A percentile compares a stretch with the other conserved stretches of the same genome.
These are phyloP conservation scores for Sporisorium graminicola DNA, from an alignment of 1,284 basidiomycete species.

Conservation along the genomic window DNA sequence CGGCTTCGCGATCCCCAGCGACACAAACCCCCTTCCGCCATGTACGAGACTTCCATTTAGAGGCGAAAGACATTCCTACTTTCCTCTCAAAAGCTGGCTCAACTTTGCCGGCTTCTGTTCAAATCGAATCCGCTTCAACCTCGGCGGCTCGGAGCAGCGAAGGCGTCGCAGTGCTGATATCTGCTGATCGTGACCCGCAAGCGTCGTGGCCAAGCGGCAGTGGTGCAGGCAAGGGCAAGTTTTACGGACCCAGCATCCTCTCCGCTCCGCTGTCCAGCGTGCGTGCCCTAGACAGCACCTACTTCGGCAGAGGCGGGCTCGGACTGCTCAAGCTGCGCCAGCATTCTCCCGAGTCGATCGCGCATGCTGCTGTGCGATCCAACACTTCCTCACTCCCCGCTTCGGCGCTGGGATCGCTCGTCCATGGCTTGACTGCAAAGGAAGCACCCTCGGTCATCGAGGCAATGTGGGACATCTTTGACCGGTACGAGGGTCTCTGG, in stretches of 20 bases:
- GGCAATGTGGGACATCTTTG: constrained; percentile 46
- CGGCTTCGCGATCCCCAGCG: background rate
- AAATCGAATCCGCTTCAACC: constrained; percentile 5
- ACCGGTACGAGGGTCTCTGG: constrained; percentile 52
- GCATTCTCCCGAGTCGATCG: background rate
- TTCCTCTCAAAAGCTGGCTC: constrained; percentile 32
- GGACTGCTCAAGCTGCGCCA: constrained; percentile 44
- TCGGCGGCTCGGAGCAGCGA: background rate
- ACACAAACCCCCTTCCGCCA: background rate
- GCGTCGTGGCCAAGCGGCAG: constrained; percentile 17
- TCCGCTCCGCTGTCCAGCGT: constrained; percentile 20
- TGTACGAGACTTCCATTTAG: constrained; percentile 35
- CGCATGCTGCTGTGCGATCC: constrained; percentile 14
- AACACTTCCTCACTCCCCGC: constrained; percentile 3
- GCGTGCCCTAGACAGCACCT: constrained; percentile 24
- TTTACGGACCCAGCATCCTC: constrained; percentile 45
- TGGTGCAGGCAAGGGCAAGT: constrained; percentile 6
- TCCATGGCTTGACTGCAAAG: constrained; percentile 18
- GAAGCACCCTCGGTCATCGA: constrained; percentile 16
- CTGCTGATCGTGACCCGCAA: constrained; percentile 46
- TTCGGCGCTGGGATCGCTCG: constrained; percentile 6
- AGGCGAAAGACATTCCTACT: constrained; percentile 34
- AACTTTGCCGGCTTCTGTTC: constrained; percentile 2
- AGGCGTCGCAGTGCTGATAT: constrained; percentile 49
- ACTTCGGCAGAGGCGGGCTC: constrained; percentile 47